A percentile compares a stretch with the other conserved stretches of the same genome.
These are phyloP conservation scores for Apiospora kogelbergensis DNA, from an alignment of 2,329 filamentous ascomycete species.

Conservation along the genomic window DNA sequence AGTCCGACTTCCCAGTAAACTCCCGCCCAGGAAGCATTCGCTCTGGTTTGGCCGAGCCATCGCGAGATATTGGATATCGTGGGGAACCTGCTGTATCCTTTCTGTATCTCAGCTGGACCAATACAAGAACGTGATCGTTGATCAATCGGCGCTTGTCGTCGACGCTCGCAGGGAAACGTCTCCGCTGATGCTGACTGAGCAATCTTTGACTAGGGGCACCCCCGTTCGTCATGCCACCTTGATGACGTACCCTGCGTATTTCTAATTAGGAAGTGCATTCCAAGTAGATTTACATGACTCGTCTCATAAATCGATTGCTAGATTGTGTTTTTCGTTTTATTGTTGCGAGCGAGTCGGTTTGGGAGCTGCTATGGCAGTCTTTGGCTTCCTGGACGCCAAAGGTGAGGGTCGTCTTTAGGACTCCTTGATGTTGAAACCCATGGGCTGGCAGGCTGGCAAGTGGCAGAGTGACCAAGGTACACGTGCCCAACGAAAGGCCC, in stretches of 20 bases:
- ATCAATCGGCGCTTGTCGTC: not conserved
- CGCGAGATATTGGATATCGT: not conserved
- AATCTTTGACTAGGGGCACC: not conserved
- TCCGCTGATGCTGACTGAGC: constrained; percentile 2
- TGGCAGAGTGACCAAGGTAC: not conserved
- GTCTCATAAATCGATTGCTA: not conserved
- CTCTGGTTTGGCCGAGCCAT: not conserved
- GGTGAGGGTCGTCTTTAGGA: not conserved
- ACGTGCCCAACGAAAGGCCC: not conserved
- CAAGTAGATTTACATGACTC: not conserved
- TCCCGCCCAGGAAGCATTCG: not conserved
- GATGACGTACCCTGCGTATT: not conserved
- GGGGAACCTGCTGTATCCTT: not conserved
- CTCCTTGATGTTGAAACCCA: not conserved
- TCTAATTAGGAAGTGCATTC: not conserved
- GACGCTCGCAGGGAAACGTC: not conserved
- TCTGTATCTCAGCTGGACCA: not conserved
- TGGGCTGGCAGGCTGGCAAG: not conserved
- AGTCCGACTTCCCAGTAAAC: not conserved
- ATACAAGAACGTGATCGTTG: not conserved
- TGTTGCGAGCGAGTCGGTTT: not conserved
- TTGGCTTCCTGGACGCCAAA: not conserved
- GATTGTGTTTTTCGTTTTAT: not conserved
- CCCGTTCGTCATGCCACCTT: not conserved
- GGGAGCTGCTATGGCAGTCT: not conserved